A percentile compares a stretch with the other conserved stretches of the same genome.
Evolutionary conservation across 768 basidiomycete species (phyloP).

Genomic region (Pulveroboletus sp.): DNA sequence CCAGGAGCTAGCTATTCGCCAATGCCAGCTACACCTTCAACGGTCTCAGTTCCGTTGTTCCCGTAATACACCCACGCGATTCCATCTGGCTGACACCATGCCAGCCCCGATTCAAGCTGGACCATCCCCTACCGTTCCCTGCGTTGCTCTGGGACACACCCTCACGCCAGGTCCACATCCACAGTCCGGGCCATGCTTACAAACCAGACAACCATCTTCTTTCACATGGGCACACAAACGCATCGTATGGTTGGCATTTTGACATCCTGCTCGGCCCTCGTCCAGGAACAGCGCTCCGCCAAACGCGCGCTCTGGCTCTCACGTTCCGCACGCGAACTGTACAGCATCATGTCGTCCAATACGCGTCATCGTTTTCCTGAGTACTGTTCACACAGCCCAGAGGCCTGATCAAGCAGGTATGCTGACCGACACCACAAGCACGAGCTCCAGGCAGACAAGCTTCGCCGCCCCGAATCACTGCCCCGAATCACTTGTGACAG

Average conservation of each 20-base stretch:
- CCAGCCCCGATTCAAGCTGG: not conserved
- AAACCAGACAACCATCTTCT: not conserved
- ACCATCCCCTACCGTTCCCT: constrained; percentile 1
- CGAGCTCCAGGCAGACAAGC: not conserved
- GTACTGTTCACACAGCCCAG: not conserved
- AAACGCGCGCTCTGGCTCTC: constrained; percentile 14
- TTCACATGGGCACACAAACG: not conserved
- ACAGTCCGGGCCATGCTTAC: not conserved
- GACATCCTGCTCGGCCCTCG: not conserved
- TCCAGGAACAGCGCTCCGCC: constrained; percentile 7
- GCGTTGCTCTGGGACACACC: not conserved
- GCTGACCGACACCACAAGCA: not conserved
- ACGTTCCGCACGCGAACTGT: constrained; percentile 24
- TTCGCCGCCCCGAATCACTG: not conserved
- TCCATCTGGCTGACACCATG: constrained; percentile 1
- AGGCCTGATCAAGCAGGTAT: not conserved
- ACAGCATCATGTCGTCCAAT: not conserved
- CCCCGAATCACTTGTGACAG: constrained; percentile 17
- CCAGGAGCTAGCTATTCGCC: not conserved
- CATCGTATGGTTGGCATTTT: not conserved
- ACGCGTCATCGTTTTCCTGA: not conserved
- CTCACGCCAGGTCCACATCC: not conserved
- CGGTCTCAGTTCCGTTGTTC: not conserved
- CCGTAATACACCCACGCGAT: not conserved
- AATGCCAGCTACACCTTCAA: not conserved